Percentiles rank a stretch among this genome's conserved stretches.
Conservation (phyloP, 805 yeast species). For the Ogataea ganodermae region DNA sequence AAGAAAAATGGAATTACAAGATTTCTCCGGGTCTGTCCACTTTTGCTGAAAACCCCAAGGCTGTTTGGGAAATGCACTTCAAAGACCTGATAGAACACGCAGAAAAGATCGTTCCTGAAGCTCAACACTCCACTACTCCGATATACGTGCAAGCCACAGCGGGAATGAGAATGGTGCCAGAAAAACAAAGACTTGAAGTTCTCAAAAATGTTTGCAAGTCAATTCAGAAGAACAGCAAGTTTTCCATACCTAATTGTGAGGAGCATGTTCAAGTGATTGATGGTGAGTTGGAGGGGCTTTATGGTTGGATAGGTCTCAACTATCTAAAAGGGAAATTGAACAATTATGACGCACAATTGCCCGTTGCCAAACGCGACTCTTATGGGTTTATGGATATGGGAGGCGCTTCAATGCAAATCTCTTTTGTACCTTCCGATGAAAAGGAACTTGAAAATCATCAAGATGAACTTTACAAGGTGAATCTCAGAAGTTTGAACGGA, state of each 20-base stretch:
- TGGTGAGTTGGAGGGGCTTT: slow-evolving; percentile 92
- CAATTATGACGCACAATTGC: slow-evolving; percentile 38
- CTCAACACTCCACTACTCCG: slow-evolving; percentile 68
- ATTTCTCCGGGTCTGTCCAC: slow-evolving; percentile 84
- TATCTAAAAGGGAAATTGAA: slow-evolving; percentile 72
- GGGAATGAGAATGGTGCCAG: slow-evolving; percentile 83
- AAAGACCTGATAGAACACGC: slow-evolving; percentile 68
- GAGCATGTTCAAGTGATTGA: slow-evolving; percentile 83
- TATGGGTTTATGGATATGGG: slow-evolving; percentile 99
- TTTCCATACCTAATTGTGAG: slow-evolving; percentile 58
- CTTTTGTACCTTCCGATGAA: slow-evolving; percentile 76
- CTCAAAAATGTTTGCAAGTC: slow-evolving; percentile 61
- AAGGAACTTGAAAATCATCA: slow-evolving; percentile 63
- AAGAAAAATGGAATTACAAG: slow-evolving; percentile 68
- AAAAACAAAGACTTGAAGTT: slow-evolving; percentile 51
- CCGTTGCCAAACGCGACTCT: slow-evolving; percentile 41
- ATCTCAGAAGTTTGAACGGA: slow-evolving; percentile 71
- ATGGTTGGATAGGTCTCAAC: slow-evolving; percentile 94
- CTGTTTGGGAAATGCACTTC: slow-evolving; percentile 74
- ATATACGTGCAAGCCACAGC: slow-evolving; percentile 93
- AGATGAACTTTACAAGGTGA: slow-evolving; percentile 71
- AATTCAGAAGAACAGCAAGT: slow-evolving; percentile 55
- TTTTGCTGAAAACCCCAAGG: slow-evolving; percentile 51
- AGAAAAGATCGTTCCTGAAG: slow-evolving; percentile 63
- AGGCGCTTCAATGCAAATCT: slow-evolving; percentile 95